These are phyloP conservation scores for Rhodotorula sp. DNA, from an alignment of 1,284 basidiomycete genomes.

Conservation along the genomic window DNA sequence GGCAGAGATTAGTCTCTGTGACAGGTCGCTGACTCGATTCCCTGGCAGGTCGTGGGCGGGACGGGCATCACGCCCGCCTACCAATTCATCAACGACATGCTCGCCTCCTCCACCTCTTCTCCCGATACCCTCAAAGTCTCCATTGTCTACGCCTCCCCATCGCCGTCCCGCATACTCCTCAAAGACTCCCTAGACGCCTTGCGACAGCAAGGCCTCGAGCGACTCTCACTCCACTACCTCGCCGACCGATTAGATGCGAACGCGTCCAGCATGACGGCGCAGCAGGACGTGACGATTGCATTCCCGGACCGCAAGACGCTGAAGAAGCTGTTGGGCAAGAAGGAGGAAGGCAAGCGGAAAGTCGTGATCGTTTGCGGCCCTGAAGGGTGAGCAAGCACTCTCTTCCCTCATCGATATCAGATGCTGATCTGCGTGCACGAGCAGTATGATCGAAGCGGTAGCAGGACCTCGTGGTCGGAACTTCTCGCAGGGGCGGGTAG, in stretches of 20 bases:
- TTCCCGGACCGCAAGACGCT: slow-evolving; percentile 59
- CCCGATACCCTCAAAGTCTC: slow-evolving; percentile 53
- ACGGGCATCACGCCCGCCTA: slow-evolving; percentile 78
- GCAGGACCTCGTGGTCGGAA: slow-evolving; percentile 73
- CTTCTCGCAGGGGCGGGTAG: slow-evolving; percentile 67
- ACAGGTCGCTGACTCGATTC: too few species aligned
- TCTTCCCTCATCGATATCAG: slow-evolving; percentile 9
- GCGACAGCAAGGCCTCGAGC: slow-evolving; percentile 55
- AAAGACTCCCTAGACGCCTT: slow-evolving; percentile 59
- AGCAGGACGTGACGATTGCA: slow-evolving; percentile 52
- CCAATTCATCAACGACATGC: slow-evolving; percentile 51
- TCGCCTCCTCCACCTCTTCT: slow-evolving; percentile 27
- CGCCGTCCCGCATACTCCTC: slow-evolving; percentile 65
- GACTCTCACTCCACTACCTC: slow-evolving; percentile 61
- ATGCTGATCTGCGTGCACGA: neutral
- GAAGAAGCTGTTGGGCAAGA: slow-evolving; percentile 51
- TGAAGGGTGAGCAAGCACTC: slow-evolving; percentile 54
- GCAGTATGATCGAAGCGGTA: slow-evolving; percentile 69
- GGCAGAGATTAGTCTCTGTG: neutral
- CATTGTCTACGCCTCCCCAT: slow-evolving; percentile 66
- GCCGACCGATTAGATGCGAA: slow-evolving; percentile 57
- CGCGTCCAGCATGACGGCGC: neutral
- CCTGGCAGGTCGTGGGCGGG: slow-evolving; percentile 69
- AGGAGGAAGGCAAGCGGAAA: slow-evolving; percentile 1
- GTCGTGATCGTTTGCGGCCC: slow-evolving; percentile 64